Evolutionary conservation across 176 grass and related monocot species (phyloP).

Genomic region (Tillandsia fasciculata): DNA sequence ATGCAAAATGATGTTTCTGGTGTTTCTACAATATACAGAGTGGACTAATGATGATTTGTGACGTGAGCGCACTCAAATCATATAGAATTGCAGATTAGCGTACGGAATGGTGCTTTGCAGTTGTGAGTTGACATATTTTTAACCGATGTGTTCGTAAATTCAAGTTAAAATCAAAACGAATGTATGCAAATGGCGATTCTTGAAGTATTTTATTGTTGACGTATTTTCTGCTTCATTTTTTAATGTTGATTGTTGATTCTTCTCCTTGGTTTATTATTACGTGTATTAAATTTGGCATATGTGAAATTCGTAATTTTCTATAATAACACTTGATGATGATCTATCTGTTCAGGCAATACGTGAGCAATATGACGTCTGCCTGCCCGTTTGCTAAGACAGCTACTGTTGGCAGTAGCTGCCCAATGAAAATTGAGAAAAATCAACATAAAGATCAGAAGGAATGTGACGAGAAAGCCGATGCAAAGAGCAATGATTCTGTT

Average conservation of each 20-base stretch:
- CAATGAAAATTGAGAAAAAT: conserved; percentile 35
- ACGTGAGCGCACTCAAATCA: background rate
- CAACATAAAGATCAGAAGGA: conserved; percentile 17
- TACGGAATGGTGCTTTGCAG: background rate
- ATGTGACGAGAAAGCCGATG: conserved; percentile 6
- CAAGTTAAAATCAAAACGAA: background rate
- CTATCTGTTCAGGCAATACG: conserved; percentile 8
- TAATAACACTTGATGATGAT: conserved; percentile 3
- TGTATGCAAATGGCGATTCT: background rate
- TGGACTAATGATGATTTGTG: too few relatives aligned
- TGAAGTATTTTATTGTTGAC: background rate
- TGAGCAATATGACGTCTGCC: conserved; percentile 36
- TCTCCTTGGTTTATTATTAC: background rate
- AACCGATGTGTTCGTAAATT: background rate
- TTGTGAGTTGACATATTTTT: background rate
- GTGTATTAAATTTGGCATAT: background rate
- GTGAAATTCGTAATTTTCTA: background rate
- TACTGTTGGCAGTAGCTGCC: conserved; percentile 26
- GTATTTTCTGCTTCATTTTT: background rate
- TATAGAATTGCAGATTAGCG: background rate
- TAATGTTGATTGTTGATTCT: background rate
- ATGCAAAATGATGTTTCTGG: too few relatives aligned
- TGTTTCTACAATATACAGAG: too few relatives aligned
- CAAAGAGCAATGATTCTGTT: conserved; percentile 18
- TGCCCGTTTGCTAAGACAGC: conserved; percentile 48